Percentiles rank a stretch among this genome's conserved stretches.
Evolutionary conservation across 257 asterid species (phyloP).

Genomic region (Thymus quinquecostatus): DNA sequence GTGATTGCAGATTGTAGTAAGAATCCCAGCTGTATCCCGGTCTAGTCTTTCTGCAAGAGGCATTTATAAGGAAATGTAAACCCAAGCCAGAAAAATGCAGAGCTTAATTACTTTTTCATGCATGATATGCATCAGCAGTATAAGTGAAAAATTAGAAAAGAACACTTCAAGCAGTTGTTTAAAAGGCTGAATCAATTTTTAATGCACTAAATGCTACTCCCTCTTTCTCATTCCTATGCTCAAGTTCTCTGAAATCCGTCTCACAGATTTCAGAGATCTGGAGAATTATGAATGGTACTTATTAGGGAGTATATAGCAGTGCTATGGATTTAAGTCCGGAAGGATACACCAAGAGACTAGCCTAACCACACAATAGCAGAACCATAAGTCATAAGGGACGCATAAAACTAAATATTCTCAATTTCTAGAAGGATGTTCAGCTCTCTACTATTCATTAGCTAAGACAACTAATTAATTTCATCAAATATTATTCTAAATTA

Average conservation of each 20-base stretch:
- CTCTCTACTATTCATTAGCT: not conserved
- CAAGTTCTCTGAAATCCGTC: too few relatives aligned
- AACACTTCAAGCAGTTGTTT: constrained; percentile 5
- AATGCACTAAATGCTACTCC: constrained; percentile 6
- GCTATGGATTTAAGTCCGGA: constrained; percentile 15
- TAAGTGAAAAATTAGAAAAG: constrained; percentile 22
- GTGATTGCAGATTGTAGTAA: constrained; percentile 94
- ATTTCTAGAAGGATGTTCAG: constrained; percentile 19
- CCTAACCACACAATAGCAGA: constrained; percentile 2
- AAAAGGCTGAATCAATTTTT: not conserved
- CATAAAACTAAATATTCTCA: not conserved
- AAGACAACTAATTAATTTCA: not conserved
- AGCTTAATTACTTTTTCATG: constrained; percentile 12
- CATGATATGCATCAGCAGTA: constrained; percentile 17
- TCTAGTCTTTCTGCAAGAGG: constrained; percentile 79
- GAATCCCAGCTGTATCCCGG: constrained; percentile 87
- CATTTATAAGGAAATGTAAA: constrained; percentile 27
- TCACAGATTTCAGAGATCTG: too few relatives aligned
- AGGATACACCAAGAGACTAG: not conserved
- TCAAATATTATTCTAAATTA: not conserved
- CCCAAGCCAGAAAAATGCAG: constrained; percentile 23
- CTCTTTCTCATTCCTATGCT: too few relatives aligned
- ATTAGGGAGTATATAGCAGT: not conserved
- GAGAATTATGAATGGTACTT: too few relatives aligned
- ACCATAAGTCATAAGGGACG: constrained; percentile 19